These are phyloP conservation scores for Pseudocercospora vitis DNA, from an alignment of 2,329 filamentous ascomycete species.

Conservation along the genomic window DNA sequence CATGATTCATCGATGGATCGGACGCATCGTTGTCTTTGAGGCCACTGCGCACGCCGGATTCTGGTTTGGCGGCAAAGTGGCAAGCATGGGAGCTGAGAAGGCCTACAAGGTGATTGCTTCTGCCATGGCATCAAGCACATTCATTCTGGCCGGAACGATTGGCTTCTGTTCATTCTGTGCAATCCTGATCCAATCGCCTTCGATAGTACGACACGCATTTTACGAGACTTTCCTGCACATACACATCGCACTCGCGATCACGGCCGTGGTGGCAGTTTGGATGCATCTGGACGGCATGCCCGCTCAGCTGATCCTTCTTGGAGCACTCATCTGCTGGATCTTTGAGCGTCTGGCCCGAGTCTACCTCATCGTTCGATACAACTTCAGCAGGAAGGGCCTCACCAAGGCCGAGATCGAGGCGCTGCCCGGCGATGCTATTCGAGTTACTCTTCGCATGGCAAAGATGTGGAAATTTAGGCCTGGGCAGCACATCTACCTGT, in stretches of 20 bases:
- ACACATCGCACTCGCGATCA: slow-evolving; percentile 65
- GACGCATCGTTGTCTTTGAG: slow-evolving; percentile 72
- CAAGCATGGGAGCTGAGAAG: slow-evolving; percentile 40
- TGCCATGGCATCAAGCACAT: slow-evolving; percentile 45
- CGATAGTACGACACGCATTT: slow-evolving; percentile 71
- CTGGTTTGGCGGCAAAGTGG: slow-evolving; percentile 53
- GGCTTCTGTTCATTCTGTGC: slow-evolving; percentile 61
- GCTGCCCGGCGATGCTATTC: slow-evolving; percentile 71
- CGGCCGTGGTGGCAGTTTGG: slow-evolving; percentile 64
- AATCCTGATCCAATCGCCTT: slow-evolving; percentile 68
- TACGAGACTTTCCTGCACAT: slow-evolving; percentile 76
- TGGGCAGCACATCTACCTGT: slow-evolving; percentile 77
- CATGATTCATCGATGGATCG: slow-evolving; percentile 76
- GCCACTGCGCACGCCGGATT: slow-evolving; percentile 65
- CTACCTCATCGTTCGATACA: slow-evolving; percentile 62
- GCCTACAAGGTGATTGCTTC: slow-evolving; percentile 53
- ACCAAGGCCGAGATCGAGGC: slow-evolving; percentile 71
- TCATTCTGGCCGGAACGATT: slow-evolving; percentile 64
- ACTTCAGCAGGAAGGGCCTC: slow-evolving; percentile 62
- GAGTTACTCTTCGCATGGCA: slow-evolving; percentile 71
- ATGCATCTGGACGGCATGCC: slow-evolving; percentile 60
- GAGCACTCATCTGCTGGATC: slow-evolving; percentile 66
- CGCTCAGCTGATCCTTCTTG: slow-evolving; percentile 62
- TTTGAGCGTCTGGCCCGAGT: slow-evolving; percentile 63
- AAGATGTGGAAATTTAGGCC: slow-evolving; percentile 74